A percentile compares a stretch with the other conserved stretches of the same genome.
Conservation (phyloP, 2,329 filamentous ascomycete species). For the Paracoccidioides brasiliensis region DNA sequence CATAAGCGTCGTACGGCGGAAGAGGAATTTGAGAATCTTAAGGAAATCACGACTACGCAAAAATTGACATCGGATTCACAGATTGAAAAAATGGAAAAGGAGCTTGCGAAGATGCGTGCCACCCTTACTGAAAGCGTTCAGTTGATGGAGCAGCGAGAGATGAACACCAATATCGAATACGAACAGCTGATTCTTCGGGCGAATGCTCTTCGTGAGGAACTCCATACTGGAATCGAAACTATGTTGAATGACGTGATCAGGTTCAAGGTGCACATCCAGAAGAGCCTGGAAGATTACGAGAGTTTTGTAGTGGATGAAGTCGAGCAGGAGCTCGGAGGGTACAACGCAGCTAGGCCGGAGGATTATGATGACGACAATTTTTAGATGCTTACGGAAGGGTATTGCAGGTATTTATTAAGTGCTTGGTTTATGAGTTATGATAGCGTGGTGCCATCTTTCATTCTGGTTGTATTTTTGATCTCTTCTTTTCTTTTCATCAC, state of each 20-base stretch:
- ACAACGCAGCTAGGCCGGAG: background rate
- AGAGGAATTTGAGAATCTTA: conserved; percentile 87
- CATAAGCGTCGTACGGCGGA: conserved; percentile 79
- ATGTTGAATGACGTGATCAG: conserved; percentile 97
- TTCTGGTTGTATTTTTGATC: background rate
- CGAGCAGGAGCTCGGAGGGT: conserved; percentile 62
- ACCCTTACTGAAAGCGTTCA: conserved; percentile 76
- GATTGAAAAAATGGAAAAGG: conserved; percentile 98
- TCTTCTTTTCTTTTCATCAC: background rate
- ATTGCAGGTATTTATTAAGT: background rate
- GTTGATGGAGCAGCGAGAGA: conserved; percentile 84
- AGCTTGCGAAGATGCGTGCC: conserved; percentile 82
- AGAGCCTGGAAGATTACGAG: conserved; percentile 85
- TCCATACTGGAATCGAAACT: conserved; percentile 93
- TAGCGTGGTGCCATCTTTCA: conserved; percentile 7
- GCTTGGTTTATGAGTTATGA: conserved; percentile 7
- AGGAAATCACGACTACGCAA: conserved; percentile 74
- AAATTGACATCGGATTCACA: conserved; percentile 82
- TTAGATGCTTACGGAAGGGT: background rate
- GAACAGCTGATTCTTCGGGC: conserved; percentile 81
- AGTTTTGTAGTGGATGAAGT: conserved; percentile 85
- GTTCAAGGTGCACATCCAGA: conserved; percentile 96
- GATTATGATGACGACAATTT: background rate
- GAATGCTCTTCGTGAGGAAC: conserved; percentile 76
- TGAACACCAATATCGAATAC: conserved; percentile 93